phyloP scores from a whole-genome alignment of 768 basidiomycete species.

The Suillus cothurnatus region DNA sequence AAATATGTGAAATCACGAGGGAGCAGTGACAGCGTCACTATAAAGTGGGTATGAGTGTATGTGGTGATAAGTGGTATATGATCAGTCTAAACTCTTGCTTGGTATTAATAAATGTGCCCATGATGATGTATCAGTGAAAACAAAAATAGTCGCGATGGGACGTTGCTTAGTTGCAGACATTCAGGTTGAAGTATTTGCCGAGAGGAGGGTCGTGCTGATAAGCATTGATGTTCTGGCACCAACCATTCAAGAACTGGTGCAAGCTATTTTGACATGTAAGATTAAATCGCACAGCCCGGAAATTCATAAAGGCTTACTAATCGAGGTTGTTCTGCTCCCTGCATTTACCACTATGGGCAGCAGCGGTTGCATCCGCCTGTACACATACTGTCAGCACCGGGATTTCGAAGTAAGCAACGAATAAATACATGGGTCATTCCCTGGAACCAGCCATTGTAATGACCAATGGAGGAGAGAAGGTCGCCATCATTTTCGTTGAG shows the following conservation, averaged over 20 bases:
- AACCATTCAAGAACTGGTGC: conserved; percentile 73
- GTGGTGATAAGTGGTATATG: not conserved
- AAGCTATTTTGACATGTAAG: conserved; percentile 44
- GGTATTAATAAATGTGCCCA: not conserved
- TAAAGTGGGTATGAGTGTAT: not conserved
- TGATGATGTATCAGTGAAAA: not conserved
- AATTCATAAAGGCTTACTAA: conserved; percentile 55
- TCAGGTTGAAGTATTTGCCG: conserved; percentile 71
- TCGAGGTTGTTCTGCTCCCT: conserved; percentile 83
- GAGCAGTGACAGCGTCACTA: not conserved
- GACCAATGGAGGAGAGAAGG: conserved; percentile 59
- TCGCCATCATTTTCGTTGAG: conserved; percentile 46
- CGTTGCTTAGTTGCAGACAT: conserved; percentile 30
- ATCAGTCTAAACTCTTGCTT: not conserved
- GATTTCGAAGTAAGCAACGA: conserved; percentile 4
- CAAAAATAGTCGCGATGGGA: not conserved
- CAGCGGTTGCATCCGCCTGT: conserved; percentile 60
- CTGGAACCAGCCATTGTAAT: conserved; percentile 74
- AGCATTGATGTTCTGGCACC: conserved; percentile 61
- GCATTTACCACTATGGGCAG: conserved; percentile 56
- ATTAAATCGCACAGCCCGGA: not conserved
- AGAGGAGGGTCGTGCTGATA: conserved; percentile 45
- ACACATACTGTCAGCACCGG: conserved; percentile 4
- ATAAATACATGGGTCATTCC: conserved; percentile 58
- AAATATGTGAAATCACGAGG: conserved; percentile 1